These are phyloP conservation scores for Crataegus laevigata DNA, from an alignment of 306 rosid species.

Conservation along the genomic window DNA sequence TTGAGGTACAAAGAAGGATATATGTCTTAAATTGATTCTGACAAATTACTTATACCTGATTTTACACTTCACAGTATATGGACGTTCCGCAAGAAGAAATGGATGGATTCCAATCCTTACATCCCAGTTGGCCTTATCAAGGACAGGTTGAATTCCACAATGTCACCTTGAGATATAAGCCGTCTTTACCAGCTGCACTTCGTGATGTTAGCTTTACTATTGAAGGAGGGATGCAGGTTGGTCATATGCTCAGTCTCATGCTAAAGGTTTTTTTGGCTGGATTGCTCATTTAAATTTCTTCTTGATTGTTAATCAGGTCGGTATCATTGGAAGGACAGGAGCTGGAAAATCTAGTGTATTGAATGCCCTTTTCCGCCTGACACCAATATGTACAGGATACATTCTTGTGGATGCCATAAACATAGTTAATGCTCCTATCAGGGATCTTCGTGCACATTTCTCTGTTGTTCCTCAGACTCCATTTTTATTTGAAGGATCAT, in stretches of 20 bases:
- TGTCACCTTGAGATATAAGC: slow-evolving; percentile 84
- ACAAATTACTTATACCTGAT: slow-evolving; percentile 15
- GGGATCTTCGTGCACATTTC: slow-evolving; percentile 76
- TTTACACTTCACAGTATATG: slow-evolving; percentile 53
- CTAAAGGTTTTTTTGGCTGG: background rate
- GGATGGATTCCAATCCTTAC: slow-evolving; percentile 41
- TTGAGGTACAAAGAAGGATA: slow-evolving; percentile 55
- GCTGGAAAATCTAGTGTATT: slow-evolving; percentile 97
- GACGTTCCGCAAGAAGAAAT: slow-evolving; percentile 83
- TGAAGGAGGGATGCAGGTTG: slow-evolving; percentile 70
- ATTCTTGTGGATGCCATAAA: slow-evolving; percentile 67
- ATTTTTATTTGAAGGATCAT: slow-evolving; percentile 79
- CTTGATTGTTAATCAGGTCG: slow-evolving; percentile 50
- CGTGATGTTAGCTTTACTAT: slow-evolving; percentile 65
- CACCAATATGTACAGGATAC: slow-evolving; percentile 58
- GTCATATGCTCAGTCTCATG: slow-evolving; percentile 4
- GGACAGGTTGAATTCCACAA: slow-evolving; percentile 73
- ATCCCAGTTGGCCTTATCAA: slow-evolving; percentile 64
- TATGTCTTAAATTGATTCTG: slow-evolving; percentile 8
- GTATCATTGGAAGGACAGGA: slow-evolving; percentile 93
- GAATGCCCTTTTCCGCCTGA: slow-evolving; percentile 85
- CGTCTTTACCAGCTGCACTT: slow-evolving; percentile 79
- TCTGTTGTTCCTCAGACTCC: slow-evolving; percentile 98
- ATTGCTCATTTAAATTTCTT: slow-evolving; percentile 5
- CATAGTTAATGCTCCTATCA: slow-evolving; percentile 55